A percentile compares a stretch with the other conserved stretches of the same genome.
These are phyloP conservation scores for Ceratopteris richardii DNA, from an alignment of 75 land plant species.

Conservation along the genomic window DNA sequence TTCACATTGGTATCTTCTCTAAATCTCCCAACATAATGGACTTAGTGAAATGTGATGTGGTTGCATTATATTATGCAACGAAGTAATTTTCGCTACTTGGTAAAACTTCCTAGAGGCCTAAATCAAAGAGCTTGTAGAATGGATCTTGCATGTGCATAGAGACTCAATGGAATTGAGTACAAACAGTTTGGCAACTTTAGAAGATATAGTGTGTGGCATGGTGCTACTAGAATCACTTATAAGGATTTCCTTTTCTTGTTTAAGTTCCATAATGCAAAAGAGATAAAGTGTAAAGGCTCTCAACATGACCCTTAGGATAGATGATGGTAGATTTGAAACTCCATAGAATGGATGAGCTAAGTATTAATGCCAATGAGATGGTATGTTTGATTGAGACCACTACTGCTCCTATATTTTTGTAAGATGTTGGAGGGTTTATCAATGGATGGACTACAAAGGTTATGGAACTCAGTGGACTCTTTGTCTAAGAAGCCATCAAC, in stretches of 20 bases:
- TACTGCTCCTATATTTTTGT: conserved; percentile 90
- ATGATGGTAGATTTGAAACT: conserved; percentile 79
- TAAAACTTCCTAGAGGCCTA: conserved; percentile 74
- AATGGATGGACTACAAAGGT: conserved; percentile 98
- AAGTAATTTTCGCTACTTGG: conserved; percentile 71
- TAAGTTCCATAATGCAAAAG: conserved; percentile 90
- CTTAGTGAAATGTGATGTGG: conserved; percentile 94
- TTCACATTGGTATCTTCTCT: conserved; percentile 87
- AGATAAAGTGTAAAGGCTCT: conserved; percentile 98
- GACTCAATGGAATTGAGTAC: conserved; percentile 61
- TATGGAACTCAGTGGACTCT: conserved; percentile 82
- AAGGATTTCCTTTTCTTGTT: conserved; percentile 97
- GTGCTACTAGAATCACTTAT: conserved; percentile 83
- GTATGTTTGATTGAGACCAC: conserved; percentile 95
- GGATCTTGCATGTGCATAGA: conserved; percentile 66
- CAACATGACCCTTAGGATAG: conserved; percentile 84
- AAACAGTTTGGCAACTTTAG: conserved; percentile 19
- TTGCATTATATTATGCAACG: conserved; percentile 72
- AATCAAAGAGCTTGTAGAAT: conserved; percentile 76
- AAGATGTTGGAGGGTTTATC: conserved; percentile 62
- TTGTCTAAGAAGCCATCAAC: conserved; percentile 86
- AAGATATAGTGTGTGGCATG: conserved; percentile 96
- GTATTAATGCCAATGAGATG: conserved; percentile 95
- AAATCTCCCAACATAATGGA: conserved; percentile 96
- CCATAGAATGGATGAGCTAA: conserved; percentile 89